Percentiles rank a stretch among this genome's conserved stretches.
Conservation (phyloP, 2,329 filamentous ascomycete genomes). For the Diaporthe ilicicola region DNA sequence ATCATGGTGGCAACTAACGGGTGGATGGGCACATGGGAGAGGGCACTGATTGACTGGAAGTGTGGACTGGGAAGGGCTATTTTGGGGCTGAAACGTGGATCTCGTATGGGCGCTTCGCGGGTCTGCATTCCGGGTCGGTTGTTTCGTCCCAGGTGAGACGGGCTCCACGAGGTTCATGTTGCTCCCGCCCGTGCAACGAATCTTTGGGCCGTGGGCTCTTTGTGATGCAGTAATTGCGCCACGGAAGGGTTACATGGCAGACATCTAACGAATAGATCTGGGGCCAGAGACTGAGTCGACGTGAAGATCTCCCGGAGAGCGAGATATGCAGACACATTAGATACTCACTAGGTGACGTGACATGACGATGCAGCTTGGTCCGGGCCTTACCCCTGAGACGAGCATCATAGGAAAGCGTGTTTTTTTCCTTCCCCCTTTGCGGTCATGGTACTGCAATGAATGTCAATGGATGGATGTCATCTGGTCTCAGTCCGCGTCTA, state of each 20-base stretch:
- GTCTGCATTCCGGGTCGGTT: constrained; percentile 11
- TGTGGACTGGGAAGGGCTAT: constrained; percentile 29
- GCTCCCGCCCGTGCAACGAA: constrained; percentile 7
- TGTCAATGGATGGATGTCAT: constrained; percentile 10
- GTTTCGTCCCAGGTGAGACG: constrained; percentile 18
- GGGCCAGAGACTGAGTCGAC: not conserved
- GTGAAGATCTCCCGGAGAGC: not conserved
- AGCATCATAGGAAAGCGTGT: not conserved
- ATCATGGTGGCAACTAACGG: not conserved
- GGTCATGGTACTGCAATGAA: constrained; percentile 1
- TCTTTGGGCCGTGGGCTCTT: not conserved
- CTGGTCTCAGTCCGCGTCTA: constrained; percentile 19
- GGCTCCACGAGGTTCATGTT: constrained; percentile 8
- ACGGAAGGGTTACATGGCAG: constrained; percentile 2
- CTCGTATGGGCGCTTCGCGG: constrained; percentile 30
- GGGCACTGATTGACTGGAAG: not conserved
- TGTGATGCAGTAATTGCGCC: not conserved
- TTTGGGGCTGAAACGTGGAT: constrained; percentile 34
- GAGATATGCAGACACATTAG: not conserved
- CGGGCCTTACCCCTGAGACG: constrained; percentile 15
- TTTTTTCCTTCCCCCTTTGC: not conserved
- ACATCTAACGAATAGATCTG: not conserved
- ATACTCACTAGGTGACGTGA: not conserved
- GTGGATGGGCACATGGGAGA: not conserved
- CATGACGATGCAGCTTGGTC: not conserved